Base-by-base conservation (phyloP, 192 early-diverging fungal species). In the Geranomyces variabilis region DNA sequence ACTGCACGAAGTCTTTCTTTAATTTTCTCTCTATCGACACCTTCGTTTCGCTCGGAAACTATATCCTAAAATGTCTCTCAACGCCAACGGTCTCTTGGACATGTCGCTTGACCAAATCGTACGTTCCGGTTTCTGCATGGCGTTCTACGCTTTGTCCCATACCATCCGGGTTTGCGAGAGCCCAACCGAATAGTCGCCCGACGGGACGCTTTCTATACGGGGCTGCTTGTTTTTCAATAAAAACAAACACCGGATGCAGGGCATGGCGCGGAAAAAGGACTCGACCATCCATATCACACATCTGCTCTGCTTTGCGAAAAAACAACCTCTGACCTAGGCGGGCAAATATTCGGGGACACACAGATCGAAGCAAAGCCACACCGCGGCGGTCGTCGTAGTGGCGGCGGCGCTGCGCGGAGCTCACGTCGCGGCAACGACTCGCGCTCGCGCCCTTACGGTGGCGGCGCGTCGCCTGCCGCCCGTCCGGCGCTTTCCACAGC, bases 61-160 rank as follows among this genome's bases (percentile, higher is more conserved):
- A n/a, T n/a, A n/a, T n/a, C n/a, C n/a, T n/a, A 53, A n/a, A 53
- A 53, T 53, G 51, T 3, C 51, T 53, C 51, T 60, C 31, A 34
- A 60, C 31, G 15, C 58, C 3, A 60, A 68, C 73, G 45, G 30
- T 7, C 17, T 63, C 9, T 19, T 78, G 34, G 73, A 60, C 53
- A 78, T 78, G 77, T 46, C 77, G 15, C 56, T 78, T 12, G 77
- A 78, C 68, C 75, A 78, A 36, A 78, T 78, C 66, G 77, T 78
- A 78, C 43, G 77, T 72, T 21, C 17, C 36, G 36, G 36, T 41
- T 41, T 41, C 36, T 41, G 36, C 31, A 14, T 31, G n/a, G 29
- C 43, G 21, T 69, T 2, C 36, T 41, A 41, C 36, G 36, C 36
- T 41, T 41, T 41, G 36, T 10, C 36, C 36, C 36, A 41, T 41